A percentile compares a stretch with the other conserved stretches of the same genome.
phyloP scores from a whole-genome alignment of 495 filamentous ascomycete species.

The Pyrenula aspistea region DNA sequence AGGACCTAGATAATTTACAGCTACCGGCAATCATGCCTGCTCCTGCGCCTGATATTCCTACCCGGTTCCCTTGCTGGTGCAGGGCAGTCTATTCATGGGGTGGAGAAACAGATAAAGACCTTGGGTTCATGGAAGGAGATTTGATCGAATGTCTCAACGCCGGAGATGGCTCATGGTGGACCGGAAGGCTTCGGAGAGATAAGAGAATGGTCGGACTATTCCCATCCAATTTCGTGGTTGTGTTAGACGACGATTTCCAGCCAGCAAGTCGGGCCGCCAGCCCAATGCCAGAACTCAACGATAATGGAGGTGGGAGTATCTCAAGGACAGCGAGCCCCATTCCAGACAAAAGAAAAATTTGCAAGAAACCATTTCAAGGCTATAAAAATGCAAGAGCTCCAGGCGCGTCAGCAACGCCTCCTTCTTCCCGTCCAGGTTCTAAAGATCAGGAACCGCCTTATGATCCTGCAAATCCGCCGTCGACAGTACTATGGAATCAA shows the following conservation, averaged over 20 bases:
- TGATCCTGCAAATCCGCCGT: slow-evolving; percentile 15
- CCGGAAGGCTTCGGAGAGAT: slow-evolving; percentile 77
- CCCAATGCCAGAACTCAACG: slow-evolving; percentile 47
- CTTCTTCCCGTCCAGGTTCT: slow-evolving; percentile 15
- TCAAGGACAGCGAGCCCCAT: slow-evolving; percentile 24
- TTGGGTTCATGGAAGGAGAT: slow-evolving; percentile 95
- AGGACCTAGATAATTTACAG: not conserved
- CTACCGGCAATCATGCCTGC: slow-evolving; percentile 33
- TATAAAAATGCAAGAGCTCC: slow-evolving; percentile 39
- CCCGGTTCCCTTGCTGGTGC: slow-evolving; percentile 90
- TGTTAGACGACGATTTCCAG: slow-evolving; percentile 72
- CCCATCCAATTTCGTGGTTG: slow-evolving; percentile 92
- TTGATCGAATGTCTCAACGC: slow-evolving; percentile 97
- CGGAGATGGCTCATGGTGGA: slow-evolving; percentile 98
- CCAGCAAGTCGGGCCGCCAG: slow-evolving; percentile 69
- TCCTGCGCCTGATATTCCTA: slow-evolving; percentile 57
- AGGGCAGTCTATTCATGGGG: slow-evolving; percentile 94
- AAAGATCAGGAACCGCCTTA: slow-evolving; percentile 25
- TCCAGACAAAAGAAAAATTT: slow-evolving; percentile 37
- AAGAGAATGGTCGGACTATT: slow-evolving; percentile 81
- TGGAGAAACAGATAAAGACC: slow-evolving; percentile 87
- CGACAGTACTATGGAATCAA: slow-evolving; percentile 24
- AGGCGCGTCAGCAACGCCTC: slow-evolving; percentile 19
- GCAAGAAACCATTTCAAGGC: slow-evolving; percentile 41
- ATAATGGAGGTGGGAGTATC: slow-evolving; percentile 13